Conservation (phyloP, 176 grass and related monocot species). For the Aechmea fasciata region DNA sequence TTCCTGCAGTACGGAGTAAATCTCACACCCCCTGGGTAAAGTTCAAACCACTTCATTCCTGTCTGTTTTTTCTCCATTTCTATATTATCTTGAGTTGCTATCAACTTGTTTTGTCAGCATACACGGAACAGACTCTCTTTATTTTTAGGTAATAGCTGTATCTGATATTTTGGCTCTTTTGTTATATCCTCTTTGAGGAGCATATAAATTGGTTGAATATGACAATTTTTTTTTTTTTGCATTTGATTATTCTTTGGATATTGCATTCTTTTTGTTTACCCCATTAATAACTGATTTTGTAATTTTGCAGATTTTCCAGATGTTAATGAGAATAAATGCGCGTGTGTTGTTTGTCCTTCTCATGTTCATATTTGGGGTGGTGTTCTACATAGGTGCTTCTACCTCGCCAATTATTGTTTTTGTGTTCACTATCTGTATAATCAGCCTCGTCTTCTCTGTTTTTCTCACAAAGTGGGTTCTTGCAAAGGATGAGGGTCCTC, state of each 20-base stretch:
- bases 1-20: constrained; percentile 76
- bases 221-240: not conserved
- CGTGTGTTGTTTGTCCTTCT: constrained; percentile 63
- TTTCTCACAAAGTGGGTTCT: constrained; percentile 99
- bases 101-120: not conserved
- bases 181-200: not conserved
- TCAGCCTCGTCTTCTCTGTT: constrained; percentile 86
- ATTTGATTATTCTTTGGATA: not conserved
- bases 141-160: not conserved
- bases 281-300: constrained; percentile 12
- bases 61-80: constrained; percentile 16
- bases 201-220: not conserved
- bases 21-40: constrained; percentile 63
- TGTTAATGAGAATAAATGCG: constrained; percentile 79
- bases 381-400: constrained; percentile 81
- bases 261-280: not conserved
- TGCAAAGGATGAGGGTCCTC: constrained; percentile 95
- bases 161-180: not conserved
- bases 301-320: constrained; percentile 61
- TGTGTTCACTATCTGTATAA: constrained; percentile 85
- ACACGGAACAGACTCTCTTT: not conserved
- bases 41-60: constrained; percentile 1
- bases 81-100: not conserved
- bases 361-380: constrained; percentile 53
- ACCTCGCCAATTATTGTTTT: constrained; percentile 94